phyloP scores from a whole-genome alignment of 345 rosid genomes.

The Populus euphratica region DNA sequence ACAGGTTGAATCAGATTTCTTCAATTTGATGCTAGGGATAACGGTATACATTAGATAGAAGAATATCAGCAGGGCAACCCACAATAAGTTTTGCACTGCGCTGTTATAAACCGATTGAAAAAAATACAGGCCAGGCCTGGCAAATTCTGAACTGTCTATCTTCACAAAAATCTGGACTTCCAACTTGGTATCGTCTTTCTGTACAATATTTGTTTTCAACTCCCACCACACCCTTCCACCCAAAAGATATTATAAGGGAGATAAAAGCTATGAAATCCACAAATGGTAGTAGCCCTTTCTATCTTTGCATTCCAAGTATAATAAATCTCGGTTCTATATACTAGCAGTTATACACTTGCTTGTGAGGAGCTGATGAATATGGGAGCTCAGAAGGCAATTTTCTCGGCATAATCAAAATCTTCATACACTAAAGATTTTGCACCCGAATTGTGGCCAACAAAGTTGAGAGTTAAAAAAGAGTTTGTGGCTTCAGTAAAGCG shows the following conservation, averaged over 20 bases:
- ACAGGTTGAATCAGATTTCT: constrained; percentile 14
- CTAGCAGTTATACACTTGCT: background rate
- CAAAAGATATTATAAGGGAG: background rate
- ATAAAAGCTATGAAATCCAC: background rate
- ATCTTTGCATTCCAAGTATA: constrained; percentile 11
- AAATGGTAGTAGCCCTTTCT: background rate
- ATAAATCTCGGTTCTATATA: constrained; percentile 21
- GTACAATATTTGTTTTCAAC: constrained; percentile 16
- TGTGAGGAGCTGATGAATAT: background rate
- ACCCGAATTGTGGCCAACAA: background rate
- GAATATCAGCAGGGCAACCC: background rate
- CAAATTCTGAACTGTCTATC: constrained; percentile 12
- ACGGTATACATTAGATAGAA: constrained; percentile 6
- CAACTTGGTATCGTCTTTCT: constrained; percentile 13
- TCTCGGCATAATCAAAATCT: background rate
- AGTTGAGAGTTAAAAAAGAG: background rate
- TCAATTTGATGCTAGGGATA: constrained; percentile 10
- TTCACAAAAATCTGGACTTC: constrained; percentile 8
- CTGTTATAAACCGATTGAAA: constrained; percentile 1
- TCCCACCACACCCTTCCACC: constrained; percentile 5
- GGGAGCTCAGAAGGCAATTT: background rate
- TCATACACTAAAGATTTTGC: background rate
- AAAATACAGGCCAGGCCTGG: background rate
- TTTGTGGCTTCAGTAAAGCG: background rate
- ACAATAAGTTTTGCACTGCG: background rate